Conservation (phyloP, 73 alveolate genomes). For the Tetrahymena elliotti region DNA sequence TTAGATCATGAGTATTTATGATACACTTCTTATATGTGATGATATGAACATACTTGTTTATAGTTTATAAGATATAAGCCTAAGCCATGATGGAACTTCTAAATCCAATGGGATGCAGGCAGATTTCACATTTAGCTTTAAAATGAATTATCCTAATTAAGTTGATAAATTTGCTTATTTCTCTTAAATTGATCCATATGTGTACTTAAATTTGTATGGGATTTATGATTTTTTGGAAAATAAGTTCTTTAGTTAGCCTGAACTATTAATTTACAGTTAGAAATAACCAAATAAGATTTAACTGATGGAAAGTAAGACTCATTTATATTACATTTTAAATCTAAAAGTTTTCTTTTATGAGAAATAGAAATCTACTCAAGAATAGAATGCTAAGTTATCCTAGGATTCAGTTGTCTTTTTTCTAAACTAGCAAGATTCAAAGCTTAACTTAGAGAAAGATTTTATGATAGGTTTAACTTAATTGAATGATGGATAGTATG, state of each 20-base stretch:
- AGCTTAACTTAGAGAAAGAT: not conserved
- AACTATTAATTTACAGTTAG: not conserved
- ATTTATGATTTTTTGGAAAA: not conserved
- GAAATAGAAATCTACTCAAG: not conserved
- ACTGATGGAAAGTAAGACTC: not conserved
- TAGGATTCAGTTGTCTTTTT: not conserved
- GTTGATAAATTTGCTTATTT: not conserved
- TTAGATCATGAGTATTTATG: not conserved
- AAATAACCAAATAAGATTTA: not conserved
- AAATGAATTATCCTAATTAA: not conserved
- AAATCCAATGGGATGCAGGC: not conserved
- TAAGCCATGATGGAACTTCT: not conserved
- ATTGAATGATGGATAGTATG: not conserved
- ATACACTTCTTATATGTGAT: not conserved
- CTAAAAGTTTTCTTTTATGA: not conserved
- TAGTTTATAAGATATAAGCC: not conserved
- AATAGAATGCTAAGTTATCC: not conserved
- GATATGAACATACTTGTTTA: not conserved
- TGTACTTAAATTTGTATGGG: not conserved
- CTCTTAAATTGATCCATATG: not conserved
- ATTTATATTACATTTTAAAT: not conserved
- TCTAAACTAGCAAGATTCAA: not conserved
- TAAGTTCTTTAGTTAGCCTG: not conserved
- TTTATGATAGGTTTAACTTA: not conserved
- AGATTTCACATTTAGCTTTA: not conserved